Base-by-base conservation (phyloP, 768 basidiomycete genomes). In the Cystofilobasidium bisporidii region DNA sequence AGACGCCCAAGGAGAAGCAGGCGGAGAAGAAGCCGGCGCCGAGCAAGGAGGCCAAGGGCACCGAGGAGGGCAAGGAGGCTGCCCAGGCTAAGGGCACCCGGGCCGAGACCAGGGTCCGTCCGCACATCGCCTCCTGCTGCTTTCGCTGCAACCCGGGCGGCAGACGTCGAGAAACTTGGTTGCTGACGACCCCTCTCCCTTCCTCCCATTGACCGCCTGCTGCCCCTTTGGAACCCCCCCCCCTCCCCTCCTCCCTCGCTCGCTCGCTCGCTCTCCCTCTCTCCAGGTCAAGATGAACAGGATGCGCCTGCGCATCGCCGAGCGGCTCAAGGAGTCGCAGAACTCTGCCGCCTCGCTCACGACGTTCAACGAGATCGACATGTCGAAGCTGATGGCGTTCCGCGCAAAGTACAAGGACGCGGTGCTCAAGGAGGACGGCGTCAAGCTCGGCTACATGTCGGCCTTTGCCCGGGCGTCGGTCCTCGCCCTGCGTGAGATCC, bases 321-420 rank as follows among this genome's bases (percentile, higher is more conserved):
- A 93, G 79, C 91, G 94, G 62, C 84, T 99, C 76, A 99, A 99
- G 81, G 87, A 96, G 76, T 94, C 93, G 28, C 94, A 99, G 78
- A 96, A 97, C 76, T 85, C 89, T 24, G 96, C 94, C 5, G 94
- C 94, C 57, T 93, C 91, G 60, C 79, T 98, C 69, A 98, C 96
- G 40, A 98, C 94, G 30, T 99, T 99, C 84, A 97, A 99, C 81
- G 94, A 99, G 80, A 90, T 99, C 75, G 94, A 98, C 81, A 98
- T 99, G 94, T 92, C 91, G 48, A 87, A 89, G 50, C 80, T 98
- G 65, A 88, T 96, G 81, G 86, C 87, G 48, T 85, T 98, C 86
- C 88, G 94, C 74, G 85, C 87, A 76, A 85, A 86, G 76, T 93
- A 91, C 85, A 98, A 98, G 82, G 92, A 96, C 71, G 81, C 83